phyloP scores from a whole-genome alignment of 495 filamentous ascomycete species.

The Aspergillus diversus region DNA sequence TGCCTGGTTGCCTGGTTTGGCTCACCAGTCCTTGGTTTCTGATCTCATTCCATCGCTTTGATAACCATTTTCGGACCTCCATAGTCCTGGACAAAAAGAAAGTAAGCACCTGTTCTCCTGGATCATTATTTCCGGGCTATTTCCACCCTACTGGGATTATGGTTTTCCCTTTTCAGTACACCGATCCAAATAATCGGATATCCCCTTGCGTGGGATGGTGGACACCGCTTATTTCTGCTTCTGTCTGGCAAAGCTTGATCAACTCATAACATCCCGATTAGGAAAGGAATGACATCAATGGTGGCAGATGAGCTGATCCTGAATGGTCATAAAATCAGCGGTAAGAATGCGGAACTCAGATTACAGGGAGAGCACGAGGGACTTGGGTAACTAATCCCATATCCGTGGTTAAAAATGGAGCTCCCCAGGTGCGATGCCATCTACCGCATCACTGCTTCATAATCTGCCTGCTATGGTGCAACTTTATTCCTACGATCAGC shows the following conservation, averaged over 20 bases:
- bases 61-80: neutral
- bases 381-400: slow-evolving; percentile 6
- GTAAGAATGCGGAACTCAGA: slow-evolving; percentile 3
- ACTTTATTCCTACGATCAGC: slow-evolving; percentile 22
- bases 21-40: neutral
- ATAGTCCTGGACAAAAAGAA: neutral
- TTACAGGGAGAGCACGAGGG: slow-evolving; percentile 4
- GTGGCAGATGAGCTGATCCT: neutral
- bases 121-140: neutral
- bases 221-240: slow-evolving; percentile 8
- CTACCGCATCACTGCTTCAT: too few relatives aligned
- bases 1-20: slow-evolving; percentile 1
- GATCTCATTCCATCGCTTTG: neutral
- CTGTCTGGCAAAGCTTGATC: slow-evolving; percentile 3
- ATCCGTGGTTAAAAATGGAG: neutral
- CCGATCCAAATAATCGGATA: slow-evolving; percentile 7
- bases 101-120: neutral
- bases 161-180: neutral
- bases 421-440: too few relatives aligned
- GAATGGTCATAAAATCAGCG: neutral
- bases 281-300: slow-evolving; percentile 2
- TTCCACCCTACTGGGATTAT: neutral
- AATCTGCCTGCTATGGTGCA: neutral
- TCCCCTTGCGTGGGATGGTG: slow-evolving; percentile 1
- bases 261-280: slow-evolving; percentile 1